A percentile compares a stretch with the other conserved stretches of the same genome.
Evolutionary conservation across 1,284 basidiomycete species (phyloP).

Genomic region (Sparassis latifolia): DNA sequence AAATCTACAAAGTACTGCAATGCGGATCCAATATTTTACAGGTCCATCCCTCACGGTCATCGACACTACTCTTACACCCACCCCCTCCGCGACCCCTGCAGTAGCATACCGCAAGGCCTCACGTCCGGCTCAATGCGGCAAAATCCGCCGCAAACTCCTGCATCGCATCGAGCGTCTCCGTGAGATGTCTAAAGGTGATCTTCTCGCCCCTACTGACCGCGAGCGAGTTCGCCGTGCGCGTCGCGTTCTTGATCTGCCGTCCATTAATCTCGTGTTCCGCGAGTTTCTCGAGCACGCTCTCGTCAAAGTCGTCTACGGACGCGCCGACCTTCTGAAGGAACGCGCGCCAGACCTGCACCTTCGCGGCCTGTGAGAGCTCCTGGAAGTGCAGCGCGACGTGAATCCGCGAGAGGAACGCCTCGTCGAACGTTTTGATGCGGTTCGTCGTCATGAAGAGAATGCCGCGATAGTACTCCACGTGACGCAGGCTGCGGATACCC

Average conservation of each 20-base stretch:
- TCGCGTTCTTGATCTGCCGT: constrained; percentile 60
- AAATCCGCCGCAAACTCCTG: constrained; percentile 53
- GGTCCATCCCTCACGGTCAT: no score
- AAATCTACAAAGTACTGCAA: no score
- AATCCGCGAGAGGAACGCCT: constrained; percentile 64
- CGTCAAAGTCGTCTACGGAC: constrained; percentile 25
- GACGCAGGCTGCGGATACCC: constrained; percentile 33
- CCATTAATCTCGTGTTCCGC: constrained; percentile 48
- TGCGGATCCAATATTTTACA: no score
- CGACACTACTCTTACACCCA: no score
- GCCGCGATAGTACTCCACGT: constrained; percentile 59
- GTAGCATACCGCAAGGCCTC: no score
- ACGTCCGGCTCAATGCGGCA: constrained; percentile 9
- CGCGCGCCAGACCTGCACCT: constrained; percentile 47
- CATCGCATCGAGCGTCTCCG: constrained; percentile 53
- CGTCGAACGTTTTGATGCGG: constrained; percentile 56
- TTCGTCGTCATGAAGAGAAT: constrained; percentile 67
- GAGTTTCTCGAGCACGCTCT: constrained; percentile 35
- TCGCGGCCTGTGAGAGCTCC: constrained; percentile 42
- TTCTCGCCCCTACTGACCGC: constrained; percentile 40
- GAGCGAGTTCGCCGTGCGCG: constrained; percentile 51
- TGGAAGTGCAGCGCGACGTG: constrained; percentile 57
- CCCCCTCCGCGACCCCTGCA: no score
- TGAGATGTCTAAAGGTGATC: constrained; percentile 40
- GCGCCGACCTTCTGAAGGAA: constrained; percentile 37